Conservation (phyloP, 108 stramenopile species). For the Cyclotella baltica region DNA sequence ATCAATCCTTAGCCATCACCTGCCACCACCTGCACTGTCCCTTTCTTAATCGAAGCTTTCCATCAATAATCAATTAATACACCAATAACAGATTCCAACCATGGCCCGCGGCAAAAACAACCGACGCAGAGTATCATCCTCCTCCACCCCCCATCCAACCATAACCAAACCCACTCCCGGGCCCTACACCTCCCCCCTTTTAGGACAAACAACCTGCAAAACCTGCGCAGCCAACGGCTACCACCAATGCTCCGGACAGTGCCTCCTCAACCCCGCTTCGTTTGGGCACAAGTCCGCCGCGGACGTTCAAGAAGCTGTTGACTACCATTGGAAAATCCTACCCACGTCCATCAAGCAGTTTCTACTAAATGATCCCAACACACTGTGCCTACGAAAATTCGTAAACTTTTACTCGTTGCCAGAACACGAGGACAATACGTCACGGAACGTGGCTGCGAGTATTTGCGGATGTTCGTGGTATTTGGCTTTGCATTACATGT, state of each 20-base stretch:
- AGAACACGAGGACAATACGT: neutral
- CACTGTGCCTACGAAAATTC: conserved; percentile 16
- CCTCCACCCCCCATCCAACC: neutral
- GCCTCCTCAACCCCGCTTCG: conserved; percentile 7
- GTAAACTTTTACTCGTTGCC: neutral
- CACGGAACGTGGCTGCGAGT: conserved; percentile 18
- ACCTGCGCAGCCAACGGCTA: neutral
- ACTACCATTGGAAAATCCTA: conserved; percentile 35
- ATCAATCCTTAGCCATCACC: too few species aligned
- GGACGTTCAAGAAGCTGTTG: conserved; percentile 28
- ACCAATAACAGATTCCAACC: too few species aligned
- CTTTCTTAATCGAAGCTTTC: too few species aligned
- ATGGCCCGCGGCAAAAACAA: conserved; percentile 33
- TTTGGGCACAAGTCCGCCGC: conserved; percentile 16
- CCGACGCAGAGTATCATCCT: neutral
- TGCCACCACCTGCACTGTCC: too few species aligned
- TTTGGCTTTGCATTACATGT: conserved; percentile 33
- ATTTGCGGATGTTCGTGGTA: conserved; percentile 26
- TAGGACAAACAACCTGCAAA: neutral
- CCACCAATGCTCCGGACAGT: conserved; percentile 5
- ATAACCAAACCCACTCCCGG: neutral
- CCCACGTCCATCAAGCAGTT: conserved; percentile 5
- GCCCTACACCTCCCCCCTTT: neutral
- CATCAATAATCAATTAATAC: too few species aligned
- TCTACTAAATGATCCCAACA: neutral